phyloP scores from a whole-genome alignment of 2,329 filamentous ascomycete species.

The Aplosporella prunicola region DNA sequence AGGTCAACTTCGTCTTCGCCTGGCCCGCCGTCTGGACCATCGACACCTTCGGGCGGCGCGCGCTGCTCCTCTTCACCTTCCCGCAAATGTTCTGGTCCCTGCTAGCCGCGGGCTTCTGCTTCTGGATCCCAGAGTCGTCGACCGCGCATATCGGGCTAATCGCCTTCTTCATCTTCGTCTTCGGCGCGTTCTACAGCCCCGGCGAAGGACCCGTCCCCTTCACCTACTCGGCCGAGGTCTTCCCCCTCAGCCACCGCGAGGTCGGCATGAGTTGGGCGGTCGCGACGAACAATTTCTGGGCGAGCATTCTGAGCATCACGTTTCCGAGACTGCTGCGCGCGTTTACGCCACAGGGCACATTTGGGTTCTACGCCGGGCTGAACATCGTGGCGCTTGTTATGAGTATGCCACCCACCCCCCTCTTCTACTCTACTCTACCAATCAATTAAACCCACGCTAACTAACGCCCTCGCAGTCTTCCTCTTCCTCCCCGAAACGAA shows the following conservation, averaged over 20 bases:
- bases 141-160: slow-evolving; percentile 40
- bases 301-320: slow-evolving; percentile 50
- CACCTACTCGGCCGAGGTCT: slow-evolving; percentile 60
- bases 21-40: slow-evolving; percentile 52
- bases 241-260: slow-evolving; percentile 60
- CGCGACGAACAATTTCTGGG: slow-evolving; percentile 54
- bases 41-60: slow-evolving; percentile 43
- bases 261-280: slow-evolving; percentile 63
- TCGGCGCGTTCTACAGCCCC: slow-evolving; percentile 35
- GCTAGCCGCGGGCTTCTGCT: slow-evolving; percentile 42
- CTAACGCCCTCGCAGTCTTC: slow-evolving; percentile 46
- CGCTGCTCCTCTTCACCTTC: slow-evolving; percentile 40
- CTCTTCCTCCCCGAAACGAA: slow-evolving; percentile 44
- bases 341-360: slow-evolving; percentile 45
- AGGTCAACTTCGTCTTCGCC: slow-evolving; percentile 48
- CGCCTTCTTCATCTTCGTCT: slow-evolving; percentile 48
- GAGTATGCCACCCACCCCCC: background rate
- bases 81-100: slow-evolving; percentile 42
- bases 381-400: slow-evolving; percentile 47
- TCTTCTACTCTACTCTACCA: too few relatives aligned
- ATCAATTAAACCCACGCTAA: background rate
- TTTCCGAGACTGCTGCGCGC: slow-evolving; percentile 49
- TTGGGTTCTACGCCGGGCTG: slow-evolving; percentile 52
- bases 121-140: slow-evolving; percentile 35
- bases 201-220: slow-evolving; percentile 51